These are phyloP conservation scores for Paramarasmius palmivorus DNA, from an alignment of 1,284 basidiomycete genomes.

Conservation along the genomic window DNA sequence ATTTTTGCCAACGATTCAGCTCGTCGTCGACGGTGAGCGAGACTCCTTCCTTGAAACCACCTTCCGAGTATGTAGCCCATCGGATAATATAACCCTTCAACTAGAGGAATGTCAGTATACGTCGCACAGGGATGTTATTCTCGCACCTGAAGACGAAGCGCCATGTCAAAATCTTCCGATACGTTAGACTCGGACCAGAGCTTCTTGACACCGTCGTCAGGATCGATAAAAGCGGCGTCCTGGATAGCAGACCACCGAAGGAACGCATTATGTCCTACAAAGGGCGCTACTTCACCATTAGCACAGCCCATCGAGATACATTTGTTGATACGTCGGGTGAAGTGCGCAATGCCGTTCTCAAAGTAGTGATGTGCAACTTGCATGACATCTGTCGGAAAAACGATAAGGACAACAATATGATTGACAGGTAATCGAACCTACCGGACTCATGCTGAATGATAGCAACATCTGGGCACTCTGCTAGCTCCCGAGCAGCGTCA, in stretches of 20 bases:
- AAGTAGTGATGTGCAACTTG: slow-evolving; percentile 82
- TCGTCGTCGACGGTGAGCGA: slow-evolving; percentile 81
- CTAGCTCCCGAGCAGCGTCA: slow-evolving; percentile 81
- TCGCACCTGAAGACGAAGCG: slow-evolving; percentile 48
- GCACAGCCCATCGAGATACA: slow-evolving; percentile 47
- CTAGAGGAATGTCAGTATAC: neutral
- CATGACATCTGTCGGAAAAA: slow-evolving; percentile 63
- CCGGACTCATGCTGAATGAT: slow-evolving; percentile 85
- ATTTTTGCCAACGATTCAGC: slow-evolving; percentile 85
- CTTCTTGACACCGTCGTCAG: slow-evolving; percentile 63
- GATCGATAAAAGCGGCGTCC: slow-evolving; percentile 73
- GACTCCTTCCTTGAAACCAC: slow-evolving; percentile 87
- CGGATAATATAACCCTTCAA: slow-evolving; percentile 36
- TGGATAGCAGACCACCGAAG: slow-evolving; percentile 84
- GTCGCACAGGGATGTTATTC: slow-evolving; percentile 50
- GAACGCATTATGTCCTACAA: slow-evolving; percentile 89
- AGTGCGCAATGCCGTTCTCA: slow-evolving; percentile 82
- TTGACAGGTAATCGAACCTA: slow-evolving; percentile 22
- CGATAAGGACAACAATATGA: slow-evolving; percentile 2
- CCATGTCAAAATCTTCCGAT: slow-evolving; percentile 82
- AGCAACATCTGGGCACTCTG: slow-evolving; percentile 75
- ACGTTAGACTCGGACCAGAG: slow-evolving; percentile 87
- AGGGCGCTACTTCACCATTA: slow-evolving; percentile 79
- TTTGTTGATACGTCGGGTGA: slow-evolving; percentile 68
- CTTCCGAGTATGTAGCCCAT: slow-evolving; percentile 82